A percentile compares a stretch with the other conserved stretches of the same genome.
Evolutionary conservation across 139 green algal genomes (phyloP).

Genomic region (Chloropicon primus): DNA sequence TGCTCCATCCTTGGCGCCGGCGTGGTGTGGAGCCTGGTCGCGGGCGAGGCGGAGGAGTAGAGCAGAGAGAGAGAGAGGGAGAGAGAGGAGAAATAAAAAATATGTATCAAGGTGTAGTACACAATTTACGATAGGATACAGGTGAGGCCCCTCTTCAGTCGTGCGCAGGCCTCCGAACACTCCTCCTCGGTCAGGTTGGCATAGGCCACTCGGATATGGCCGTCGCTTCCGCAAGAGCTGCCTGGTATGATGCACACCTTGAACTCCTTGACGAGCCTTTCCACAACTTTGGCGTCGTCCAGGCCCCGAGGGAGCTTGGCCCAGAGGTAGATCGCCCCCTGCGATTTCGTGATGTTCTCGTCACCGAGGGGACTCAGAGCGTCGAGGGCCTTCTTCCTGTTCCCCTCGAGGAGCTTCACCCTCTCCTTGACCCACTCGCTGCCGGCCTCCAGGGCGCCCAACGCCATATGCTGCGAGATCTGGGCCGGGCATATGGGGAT

Average conservation of each 20-base stretch:
- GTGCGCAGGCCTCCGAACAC: constrained; percentile 44
- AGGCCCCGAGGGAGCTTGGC: constrained; percentile 46
- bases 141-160: constrained; percentile 51
- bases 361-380: constrained; percentile 49
- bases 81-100: too few relatives aligned
- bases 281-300: constrained; percentile 54
- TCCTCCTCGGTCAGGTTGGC: constrained; percentile 50
- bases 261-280: constrained; percentile 66
- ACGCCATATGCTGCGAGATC: constrained; percentile 52
- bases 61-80: neutral
- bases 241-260: constrained; percentile 81
- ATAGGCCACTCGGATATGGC: constrained; percentile 30
- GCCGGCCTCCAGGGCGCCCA: constrained; percentile 38
- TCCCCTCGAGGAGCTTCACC: constrained; percentile 25
- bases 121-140: constrained; percentile 49
- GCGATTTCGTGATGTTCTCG: constrained; percentile 35
- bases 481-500: constrained; percentile 74
- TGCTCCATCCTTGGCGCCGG: constrained; percentile 44
- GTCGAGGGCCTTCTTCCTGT: constrained; percentile 36
- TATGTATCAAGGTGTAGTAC: too few relatives aligned
- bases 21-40: constrained; percentile 50
- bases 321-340: constrained; percentile 88
- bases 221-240: constrained; percentile 58
- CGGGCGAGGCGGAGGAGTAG: neutral
- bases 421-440: constrained; percentile 35